These are phyloP conservation scores for Krasilnikovozyma curviuscula DNA, from an alignment of 768 basidiomycete species.

Conservation along the genomic window DNA sequence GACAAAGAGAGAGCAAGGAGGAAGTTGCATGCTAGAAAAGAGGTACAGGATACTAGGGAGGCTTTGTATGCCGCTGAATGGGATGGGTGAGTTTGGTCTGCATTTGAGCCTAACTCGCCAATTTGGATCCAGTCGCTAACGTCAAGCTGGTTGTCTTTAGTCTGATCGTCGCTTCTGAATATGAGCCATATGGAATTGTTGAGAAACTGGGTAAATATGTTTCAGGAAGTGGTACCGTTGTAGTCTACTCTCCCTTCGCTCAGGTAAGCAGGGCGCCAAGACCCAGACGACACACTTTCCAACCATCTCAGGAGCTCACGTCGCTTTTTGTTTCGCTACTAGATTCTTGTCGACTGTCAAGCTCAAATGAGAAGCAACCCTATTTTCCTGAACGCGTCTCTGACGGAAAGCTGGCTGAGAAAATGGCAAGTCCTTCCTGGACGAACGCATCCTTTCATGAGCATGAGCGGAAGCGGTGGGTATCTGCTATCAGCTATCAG, in stretches of 20 bases:
- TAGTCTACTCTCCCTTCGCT: slow-evolving; percentile 63
- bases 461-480: slow-evolving; percentile 68
- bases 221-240: slow-evolving; percentile 65
- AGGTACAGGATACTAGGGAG: slow-evolving; percentile 45
- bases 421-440: slow-evolving; percentile 83
- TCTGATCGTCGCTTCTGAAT: slow-evolving; percentile 59
- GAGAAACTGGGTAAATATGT: slow-evolving; percentile 55
- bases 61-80: slow-evolving; percentile 75
- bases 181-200: slow-evolving; percentile 66
- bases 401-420: slow-evolving; percentile 73
- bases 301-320: too few species aligned
- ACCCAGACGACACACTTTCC: too few species aligned
- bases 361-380: slow-evolving; percentile 45
- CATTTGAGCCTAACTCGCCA: too few species aligned
- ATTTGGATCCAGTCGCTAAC: too few species aligned
- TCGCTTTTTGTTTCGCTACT: not conserved
- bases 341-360: slow-evolving; percentile 65
- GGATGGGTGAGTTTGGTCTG: slow-evolving; percentile 49
- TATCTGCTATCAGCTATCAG: slow-evolving; percentile 69
- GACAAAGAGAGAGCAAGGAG: slow-evolving; percentile 1
- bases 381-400: slow-evolving; percentile 50
- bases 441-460: slow-evolving; percentile 88
- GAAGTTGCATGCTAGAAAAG: too few species aligned
- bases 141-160: too few species aligned
- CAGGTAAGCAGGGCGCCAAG: too few species aligned